Percentiles rank a stretch among this genome's conserved stretches.
Evolutionary conservation across 768 basidiomycete genomes (phyloP).

Genomic region (Podaxis sp.): DNA sequence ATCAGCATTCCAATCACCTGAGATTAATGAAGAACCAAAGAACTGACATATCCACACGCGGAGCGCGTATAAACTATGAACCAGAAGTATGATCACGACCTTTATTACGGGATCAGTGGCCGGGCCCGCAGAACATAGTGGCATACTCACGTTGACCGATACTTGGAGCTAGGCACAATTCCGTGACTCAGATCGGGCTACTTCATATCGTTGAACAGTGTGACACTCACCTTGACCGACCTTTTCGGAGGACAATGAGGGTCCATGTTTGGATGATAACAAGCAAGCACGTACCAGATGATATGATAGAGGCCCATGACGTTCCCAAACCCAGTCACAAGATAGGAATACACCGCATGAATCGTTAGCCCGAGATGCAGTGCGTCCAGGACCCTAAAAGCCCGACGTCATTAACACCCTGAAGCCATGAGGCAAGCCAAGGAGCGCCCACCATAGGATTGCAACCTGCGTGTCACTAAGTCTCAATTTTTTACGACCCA

Average conservation of each 20-base stretch:
- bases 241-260: constrained; percentile 18
- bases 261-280: background rate
- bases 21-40: constrained; percentile 1
- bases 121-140: background rate
- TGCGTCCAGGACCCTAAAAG: constrained; percentile 31
- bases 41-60: constrained; percentile 48
- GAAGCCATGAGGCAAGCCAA: background rate
- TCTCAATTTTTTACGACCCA: background rate
- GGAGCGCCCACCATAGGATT: constrained; percentile 5
- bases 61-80: constrained; percentile 46
- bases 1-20: constrained; percentile 25
- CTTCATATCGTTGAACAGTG: background rate
- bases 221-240: constrained; percentile 31
- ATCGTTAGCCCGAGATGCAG: constrained; percentile 33
- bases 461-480: constrained; percentile 1
- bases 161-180: constrained; percentile 34
- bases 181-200: background rate
- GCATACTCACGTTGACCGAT: constrained; percentile 35
- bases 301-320: constrained; percentile 22
- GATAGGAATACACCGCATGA: constrained; percentile 34
- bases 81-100: constrained; percentile 42
- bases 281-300: constrained; percentile 26
- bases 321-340: constrained; percentile 35
- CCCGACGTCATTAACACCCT: background rate
- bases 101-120: constrained; percentile 15